Conservation (phyloP, 441 rosid genomes). For the California macrophylla region DNA sequence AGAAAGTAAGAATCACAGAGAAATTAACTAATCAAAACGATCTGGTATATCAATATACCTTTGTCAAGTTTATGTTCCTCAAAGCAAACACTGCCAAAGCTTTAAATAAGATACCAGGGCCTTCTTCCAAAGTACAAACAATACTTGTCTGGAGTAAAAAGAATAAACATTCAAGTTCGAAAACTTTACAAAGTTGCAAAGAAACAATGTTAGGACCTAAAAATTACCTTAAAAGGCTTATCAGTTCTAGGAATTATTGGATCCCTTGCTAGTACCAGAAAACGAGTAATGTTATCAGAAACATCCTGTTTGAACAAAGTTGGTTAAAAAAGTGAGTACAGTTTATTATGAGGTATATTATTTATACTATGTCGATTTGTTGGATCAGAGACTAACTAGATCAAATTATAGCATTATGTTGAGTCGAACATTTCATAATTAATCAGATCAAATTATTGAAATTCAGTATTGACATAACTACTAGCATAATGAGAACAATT, state of each 20-base stretch:
- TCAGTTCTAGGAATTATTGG: constrained; percentile 33
- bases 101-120: constrained; percentile 43
- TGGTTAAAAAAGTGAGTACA: constrained; percentile 12
- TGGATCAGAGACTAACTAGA: not conserved
- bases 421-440: not conserved
- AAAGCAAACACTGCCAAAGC: constrained; percentile 57
- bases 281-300: constrained; percentile 28
- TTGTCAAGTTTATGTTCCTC: constrained; percentile 46
- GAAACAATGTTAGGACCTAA: not conserved
- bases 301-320: constrained; percentile 26
- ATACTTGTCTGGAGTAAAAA: constrained; percentile 37
- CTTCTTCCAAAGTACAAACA: constrained; percentile 41
- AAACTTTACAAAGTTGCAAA: not conserved
- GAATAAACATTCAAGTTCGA: not conserved
- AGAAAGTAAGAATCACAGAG: not conserved
- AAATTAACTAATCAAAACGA: not conserved
- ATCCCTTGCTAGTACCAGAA: constrained; percentile 39
- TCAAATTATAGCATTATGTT: not conserved
- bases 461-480: not conserved
- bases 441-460: not conserved
- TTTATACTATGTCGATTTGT: not conserved
- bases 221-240: constrained; percentile 28
- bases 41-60: constrained; percentile 26
- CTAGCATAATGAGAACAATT: not conserved
- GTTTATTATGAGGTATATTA: not conserved